Evolutionary conservation across 148 eudicot genomes (phyloP).

Genomic region (Camellia granthamiana): DNA sequence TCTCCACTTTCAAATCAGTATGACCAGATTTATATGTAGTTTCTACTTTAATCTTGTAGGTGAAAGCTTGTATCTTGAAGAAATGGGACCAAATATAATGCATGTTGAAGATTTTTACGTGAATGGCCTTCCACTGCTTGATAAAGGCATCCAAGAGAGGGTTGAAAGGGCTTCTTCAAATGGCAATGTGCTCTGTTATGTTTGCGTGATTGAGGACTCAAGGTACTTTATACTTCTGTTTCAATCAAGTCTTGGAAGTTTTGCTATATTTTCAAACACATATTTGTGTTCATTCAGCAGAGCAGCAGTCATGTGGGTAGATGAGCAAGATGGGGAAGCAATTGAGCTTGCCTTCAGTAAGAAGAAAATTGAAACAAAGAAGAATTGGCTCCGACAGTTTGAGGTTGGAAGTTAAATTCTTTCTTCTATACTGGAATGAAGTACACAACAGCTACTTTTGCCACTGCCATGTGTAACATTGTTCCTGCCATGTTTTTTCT

Average conservation of each 20-base stretch:
- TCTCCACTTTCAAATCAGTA: not conserved
- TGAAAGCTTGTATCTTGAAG: slow-evolving; percentile 83
- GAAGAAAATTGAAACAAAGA: too few relatives aligned
- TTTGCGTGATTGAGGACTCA: slow-evolving; percentile 72
- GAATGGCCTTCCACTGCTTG: slow-evolving; percentile 75
- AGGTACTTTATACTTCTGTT: slow-evolving; percentile 43
- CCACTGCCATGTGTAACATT: too few relatives aligned
- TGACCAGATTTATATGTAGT: not conserved
- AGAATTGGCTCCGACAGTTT: too few relatives aligned
- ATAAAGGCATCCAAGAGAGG: slow-evolving; percentile 57
- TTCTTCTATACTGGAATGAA: too few relatives aligned
- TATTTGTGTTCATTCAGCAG: too few relatives aligned
- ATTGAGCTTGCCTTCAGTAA: too few relatives aligned
- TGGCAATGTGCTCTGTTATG: slow-evolving; percentile 89
- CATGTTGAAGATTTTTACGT: slow-evolving; percentile 63
- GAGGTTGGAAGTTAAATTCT: too few relatives aligned
- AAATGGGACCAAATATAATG: slow-evolving; percentile 77
- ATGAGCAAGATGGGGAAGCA: too few relatives aligned
- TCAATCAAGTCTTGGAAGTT: not conserved
- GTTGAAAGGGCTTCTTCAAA: slow-evolving; percentile 63
- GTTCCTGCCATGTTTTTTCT: too few relatives aligned
- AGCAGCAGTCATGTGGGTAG: too few relatives aligned
- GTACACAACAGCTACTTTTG: too few relatives aligned
- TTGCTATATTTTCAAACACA: too few relatives aligned
- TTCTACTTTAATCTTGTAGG: slow-evolving; percentile 32